Conservation (phyloP, 305 asterid genomes). For the Solanum chacoense region DNA sequence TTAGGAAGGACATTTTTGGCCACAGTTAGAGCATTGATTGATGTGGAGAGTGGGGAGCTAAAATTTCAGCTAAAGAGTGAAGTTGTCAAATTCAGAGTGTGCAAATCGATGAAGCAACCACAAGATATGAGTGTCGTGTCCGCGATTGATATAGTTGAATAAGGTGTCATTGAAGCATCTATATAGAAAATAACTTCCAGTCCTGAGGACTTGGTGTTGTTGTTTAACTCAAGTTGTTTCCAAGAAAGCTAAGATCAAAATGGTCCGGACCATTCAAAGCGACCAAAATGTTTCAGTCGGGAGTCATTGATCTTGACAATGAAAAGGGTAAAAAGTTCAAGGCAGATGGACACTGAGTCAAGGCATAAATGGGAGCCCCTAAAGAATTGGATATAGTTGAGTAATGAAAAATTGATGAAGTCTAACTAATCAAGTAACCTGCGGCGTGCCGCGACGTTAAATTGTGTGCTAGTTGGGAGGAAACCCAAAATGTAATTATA, state of each 20-base stretch:
- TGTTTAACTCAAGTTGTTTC: not conserved
- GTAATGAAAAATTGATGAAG: not conserved
- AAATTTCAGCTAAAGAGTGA: too few relatives aligned
- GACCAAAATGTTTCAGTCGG: not conserved
- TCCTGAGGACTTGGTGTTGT: not conserved
- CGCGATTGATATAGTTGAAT: not conserved
- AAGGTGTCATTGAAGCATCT: too few relatives aligned
- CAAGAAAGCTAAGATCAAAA: not conserved
- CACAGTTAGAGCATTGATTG: not conserved
- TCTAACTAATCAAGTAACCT: not conserved
- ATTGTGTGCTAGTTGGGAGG: not conserved
- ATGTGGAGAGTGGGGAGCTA: not conserved
- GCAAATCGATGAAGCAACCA: not conserved
- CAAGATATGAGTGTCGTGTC: not conserved
- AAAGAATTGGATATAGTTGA: not conserved
- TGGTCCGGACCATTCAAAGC: not conserved
- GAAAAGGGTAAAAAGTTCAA: not conserved
- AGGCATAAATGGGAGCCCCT: not conserved
- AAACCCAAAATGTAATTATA: not conserved
- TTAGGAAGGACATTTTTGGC: not conserved
- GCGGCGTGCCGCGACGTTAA: too few relatives aligned
- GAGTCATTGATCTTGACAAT: not conserved
- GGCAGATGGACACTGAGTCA: not conserved
- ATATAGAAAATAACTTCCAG: not conserved
- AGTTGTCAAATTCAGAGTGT: not conserved